These are phyloP conservation scores for Thecaphora frezii DNA, from an alignment of 1,284 basidiomycete genomes.

Conservation along the genomic window DNA sequence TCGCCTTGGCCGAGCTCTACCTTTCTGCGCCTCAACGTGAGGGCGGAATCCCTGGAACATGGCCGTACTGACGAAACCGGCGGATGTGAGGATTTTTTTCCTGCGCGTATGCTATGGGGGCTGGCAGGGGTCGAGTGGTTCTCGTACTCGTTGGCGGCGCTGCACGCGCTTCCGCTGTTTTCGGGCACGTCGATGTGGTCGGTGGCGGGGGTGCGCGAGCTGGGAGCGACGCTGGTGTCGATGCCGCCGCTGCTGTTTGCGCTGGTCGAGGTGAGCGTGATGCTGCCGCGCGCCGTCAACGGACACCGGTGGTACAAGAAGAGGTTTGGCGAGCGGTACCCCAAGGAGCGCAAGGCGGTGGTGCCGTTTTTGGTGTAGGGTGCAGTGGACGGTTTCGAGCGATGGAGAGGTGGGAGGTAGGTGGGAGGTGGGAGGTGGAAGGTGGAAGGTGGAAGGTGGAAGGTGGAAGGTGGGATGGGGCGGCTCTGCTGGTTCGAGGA, in stretches of 20 bases:
- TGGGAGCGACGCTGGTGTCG: constrained; percentile 23
- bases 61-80: no score
- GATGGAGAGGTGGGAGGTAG: no score
- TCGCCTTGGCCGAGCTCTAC: not conserved
- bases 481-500: no score
- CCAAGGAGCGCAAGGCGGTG: constrained; percentile 68
- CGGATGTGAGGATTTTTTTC: not conserved
- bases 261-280: constrained; percentile 69
- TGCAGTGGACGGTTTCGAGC: no score
- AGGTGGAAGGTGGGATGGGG: no score
- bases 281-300: constrained; percentile 76
- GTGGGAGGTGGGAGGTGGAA: no score
- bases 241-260: constrained; percentile 65
- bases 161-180: constrained; percentile 39
- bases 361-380: constrained; percentile 70
- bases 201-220: constrained; percentile 12
- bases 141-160: constrained; percentile 44
- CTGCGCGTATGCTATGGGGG: not conserved
- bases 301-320: constrained; percentile 79
- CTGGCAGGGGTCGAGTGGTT: constrained; percentile 56
- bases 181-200: constrained; percentile 5
- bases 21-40: not conserved
- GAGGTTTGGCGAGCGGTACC: constrained; percentile 70
- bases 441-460: no score
- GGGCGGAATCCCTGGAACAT: no score